Evolutionary conservation across 352 stramenopile species (phyloP).

Genomic region (Pythium aphanidermatum): DNA sequence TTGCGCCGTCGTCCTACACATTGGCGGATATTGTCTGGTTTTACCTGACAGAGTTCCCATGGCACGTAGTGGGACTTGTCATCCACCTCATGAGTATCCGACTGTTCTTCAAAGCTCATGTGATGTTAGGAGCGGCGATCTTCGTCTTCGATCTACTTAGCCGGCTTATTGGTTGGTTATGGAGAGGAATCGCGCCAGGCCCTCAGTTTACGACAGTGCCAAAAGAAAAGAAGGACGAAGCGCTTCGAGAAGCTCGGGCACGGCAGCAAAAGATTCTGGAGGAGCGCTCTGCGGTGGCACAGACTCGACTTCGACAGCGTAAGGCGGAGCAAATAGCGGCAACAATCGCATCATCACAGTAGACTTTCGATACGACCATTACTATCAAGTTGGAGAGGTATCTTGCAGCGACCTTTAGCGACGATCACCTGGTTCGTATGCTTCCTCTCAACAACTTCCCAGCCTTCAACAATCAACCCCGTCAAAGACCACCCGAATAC

Average conservation of each 20-base stretch:
- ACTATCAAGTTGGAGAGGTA: slow-evolving; percentile 11
- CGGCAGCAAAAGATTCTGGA: slow-evolving; percentile 26
- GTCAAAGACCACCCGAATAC: slow-evolving; percentile 23
- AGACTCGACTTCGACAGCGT: slow-evolving; percentile 7
- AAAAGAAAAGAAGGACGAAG: slow-evolving; percentile 21
- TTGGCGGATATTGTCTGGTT: slow-evolving; percentile 13
- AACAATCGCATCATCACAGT: slow-evolving; percentile 8
- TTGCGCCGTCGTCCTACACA: slow-evolving; percentile 3
- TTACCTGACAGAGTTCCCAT: slow-evolving; percentile 30
- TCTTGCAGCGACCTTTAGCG: slow-evolving; percentile 11
- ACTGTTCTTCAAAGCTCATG: slow-evolving; percentile 20
- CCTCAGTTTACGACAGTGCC: slow-evolving; percentile 4
- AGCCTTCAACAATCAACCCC: slow-evolving; percentile 27
- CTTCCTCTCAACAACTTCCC: slow-evolving; percentile 19
- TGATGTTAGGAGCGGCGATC: slow-evolving; percentile 18
- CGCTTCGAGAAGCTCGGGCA: slow-evolving; percentile 14
- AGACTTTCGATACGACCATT: slow-evolving; percentile 11
- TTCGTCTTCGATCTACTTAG: slow-evolving; percentile 24
- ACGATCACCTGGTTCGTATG: slow-evolving; percentile 10
- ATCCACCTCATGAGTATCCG: slow-evolving; percentile 17
- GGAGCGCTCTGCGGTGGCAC: slow-evolving; percentile 1
- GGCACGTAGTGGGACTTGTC: slow-evolving; percentile 11
- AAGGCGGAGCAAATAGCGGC: slow-evolving; percentile 5
- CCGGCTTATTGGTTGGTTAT: slow-evolving; percentile 5
- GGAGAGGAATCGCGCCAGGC: not conserved